Evolutionary conservation across 2,329 filamentous ascomycete genomes (phyloP), one percentile per base, ranked within the genome.

Genomic region (Penicillium freii): DNA sequence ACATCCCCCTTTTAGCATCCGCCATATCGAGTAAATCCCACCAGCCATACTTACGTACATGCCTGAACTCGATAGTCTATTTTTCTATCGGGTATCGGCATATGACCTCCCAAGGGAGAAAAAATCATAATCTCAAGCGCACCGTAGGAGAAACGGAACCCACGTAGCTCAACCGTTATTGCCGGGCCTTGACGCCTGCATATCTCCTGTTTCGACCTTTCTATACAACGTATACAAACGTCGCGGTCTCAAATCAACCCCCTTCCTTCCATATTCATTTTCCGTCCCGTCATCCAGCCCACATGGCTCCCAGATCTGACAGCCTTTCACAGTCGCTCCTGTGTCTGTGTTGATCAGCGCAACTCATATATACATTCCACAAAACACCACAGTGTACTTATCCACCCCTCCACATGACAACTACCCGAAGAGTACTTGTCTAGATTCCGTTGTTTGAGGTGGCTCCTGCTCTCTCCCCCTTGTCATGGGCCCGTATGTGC

Each of bases 401-500:
- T 31, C 10, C 34, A 13, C 33, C 43, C 50, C 6, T 40, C 34
- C 29, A 45, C 39, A 25, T 36, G 21, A 25, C 27, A 49, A 23
- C 5, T 2, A 33, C 43, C 8, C 33, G 27, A 21, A 49, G 27
- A 11, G 6, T 31, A 9, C 25, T 33, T 40, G 5, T 31, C 15
- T 33, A 25, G 15, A 19, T 2, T 33, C 17, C 15, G 5, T 36
- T 13, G 7, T 40, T 25, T 10, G 19, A 6, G 10, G 25, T 40
- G 25, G 19, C 11, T 38, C 15, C 27, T 40, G 21, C 9, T 48
- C 21, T 15, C 31, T 27, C 5, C 23, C 52, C 34, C 48, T 62
- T 62, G 62, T 43, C 57, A 71, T 71, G 69, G 65, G 67, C 62
- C 65, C 64, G 39, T 62, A 66, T 58, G 64, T 74, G 39, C 70